Conservation (phyloP, 1,139 yeast genomes). For the Arxiozyma telluris region DNA sequence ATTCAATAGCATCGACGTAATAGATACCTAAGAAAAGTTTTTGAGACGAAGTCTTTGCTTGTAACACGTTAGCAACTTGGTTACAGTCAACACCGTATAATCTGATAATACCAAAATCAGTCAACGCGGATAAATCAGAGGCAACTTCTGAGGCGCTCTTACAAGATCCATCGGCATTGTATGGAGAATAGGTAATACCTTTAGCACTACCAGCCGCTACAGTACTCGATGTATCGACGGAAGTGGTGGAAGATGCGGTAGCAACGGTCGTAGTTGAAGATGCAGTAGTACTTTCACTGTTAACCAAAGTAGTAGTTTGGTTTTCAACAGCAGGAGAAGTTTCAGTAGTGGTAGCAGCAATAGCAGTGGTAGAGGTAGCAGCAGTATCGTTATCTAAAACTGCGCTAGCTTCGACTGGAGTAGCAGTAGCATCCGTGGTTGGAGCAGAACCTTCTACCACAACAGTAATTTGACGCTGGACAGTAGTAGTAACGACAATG, state of each 20-base stretch:
- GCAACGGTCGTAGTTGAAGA: slow-evolving; percentile 23
- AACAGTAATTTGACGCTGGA: slow-evolving; percentile 12
- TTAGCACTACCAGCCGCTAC: slow-evolving; percentile 36
- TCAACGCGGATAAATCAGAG: slow-evolving; percentile 48
- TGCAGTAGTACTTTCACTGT: slow-evolving; percentile 28
- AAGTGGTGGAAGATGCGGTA: slow-evolving; percentile 29
- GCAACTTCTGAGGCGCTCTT: slow-evolving; percentile 52
- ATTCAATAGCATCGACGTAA: slow-evolving; percentile 46
- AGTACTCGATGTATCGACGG: slow-evolving; percentile 42
- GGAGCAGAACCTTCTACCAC: slow-evolving; percentile 9
- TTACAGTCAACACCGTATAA: slow-evolving; percentile 76
- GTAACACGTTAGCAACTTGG: slow-evolving; percentile 62
- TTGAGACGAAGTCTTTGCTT: slow-evolving; percentile 52
- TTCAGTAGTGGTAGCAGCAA: slow-evolving; percentile 40
- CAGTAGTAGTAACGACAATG: slow-evolving; percentile 19
- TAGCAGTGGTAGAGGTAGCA: slow-evolving; percentile 23
- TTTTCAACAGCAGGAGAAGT: slow-evolving; percentile 36
- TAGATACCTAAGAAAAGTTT: slow-evolving; percentile 64
- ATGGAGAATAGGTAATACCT: slow-evolving; percentile 82
- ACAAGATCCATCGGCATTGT: slow-evolving; percentile 61
- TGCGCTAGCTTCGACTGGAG: slow-evolving; percentile 24
- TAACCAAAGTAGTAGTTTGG: slow-evolving; percentile 23
- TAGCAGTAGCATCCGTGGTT: slow-evolving; percentile 30
- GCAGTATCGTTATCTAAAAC: slow-evolving; percentile 28
- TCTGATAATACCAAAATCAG: slow-evolving; percentile 56